Conservation (phyloP, 352 stramenopile species). For the Phytopythium vexans region DNA sequence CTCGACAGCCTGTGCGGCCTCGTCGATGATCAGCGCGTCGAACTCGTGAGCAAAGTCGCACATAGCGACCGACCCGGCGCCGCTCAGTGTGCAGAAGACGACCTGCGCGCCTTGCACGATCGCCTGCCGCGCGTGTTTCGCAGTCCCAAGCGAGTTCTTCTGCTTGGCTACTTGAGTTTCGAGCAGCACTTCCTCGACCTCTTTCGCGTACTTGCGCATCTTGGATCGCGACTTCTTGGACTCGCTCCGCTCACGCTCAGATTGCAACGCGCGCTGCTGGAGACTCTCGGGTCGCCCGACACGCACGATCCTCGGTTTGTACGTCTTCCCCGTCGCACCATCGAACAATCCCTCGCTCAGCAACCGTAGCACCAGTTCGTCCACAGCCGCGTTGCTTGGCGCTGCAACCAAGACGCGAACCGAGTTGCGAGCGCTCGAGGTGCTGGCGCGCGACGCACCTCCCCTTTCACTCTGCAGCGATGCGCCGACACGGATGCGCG, state of each 20-base stretch:
- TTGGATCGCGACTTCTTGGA: slow-evolving; percentile 58
- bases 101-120: slow-evolving; percentile 78
- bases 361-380: slow-evolving; percentile 71
- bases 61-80: slow-evolving; percentile 68
- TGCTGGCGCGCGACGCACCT: slow-evolving; percentile 7
- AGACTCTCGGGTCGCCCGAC: slow-evolving; percentile 60
- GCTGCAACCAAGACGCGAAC: slow-evolving; percentile 76
- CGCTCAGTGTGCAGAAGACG: slow-evolving; percentile 85
- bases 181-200: slow-evolving; percentile 69
- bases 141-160: slow-evolving; percentile 47
- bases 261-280: slow-evolving; percentile 25
- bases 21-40: slow-evolving; percentile 96
- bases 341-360: slow-evolving; percentile 65
- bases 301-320: slow-evolving; percentile 65
- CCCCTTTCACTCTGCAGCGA: slow-evolving; percentile 37
- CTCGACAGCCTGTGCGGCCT: slow-evolving; percentile 97
- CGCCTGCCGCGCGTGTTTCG: slow-evolving; percentile 53
- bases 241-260: slow-evolving; percentile 19
- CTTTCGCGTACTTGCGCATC: slow-evolving; percentile 66
- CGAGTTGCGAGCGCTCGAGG: slow-evolving; percentile 31
- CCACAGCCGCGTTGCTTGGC: slow-evolving; percentile 77
- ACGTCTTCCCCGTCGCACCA: slow-evolving; percentile 37
- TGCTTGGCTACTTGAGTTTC: slow-evolving; percentile 68
- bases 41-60: slow-evolving; percentile 92
- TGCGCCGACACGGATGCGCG: slow-evolving; percentile 67